Evolutionary conservation across 805 yeast species (phyloP).

Genomic region (Ogataea neopini): DNA sequence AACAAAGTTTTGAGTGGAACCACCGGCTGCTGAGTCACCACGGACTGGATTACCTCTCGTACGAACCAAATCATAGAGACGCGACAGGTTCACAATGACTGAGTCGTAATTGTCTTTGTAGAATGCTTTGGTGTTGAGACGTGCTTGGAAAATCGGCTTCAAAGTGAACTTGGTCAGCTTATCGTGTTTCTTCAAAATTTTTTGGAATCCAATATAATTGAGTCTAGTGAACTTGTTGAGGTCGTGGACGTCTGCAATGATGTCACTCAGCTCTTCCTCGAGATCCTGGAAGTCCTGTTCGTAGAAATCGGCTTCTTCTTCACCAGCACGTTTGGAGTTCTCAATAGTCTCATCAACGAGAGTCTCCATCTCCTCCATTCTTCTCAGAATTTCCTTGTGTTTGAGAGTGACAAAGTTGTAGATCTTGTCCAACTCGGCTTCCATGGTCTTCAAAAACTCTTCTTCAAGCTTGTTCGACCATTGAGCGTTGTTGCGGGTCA

Average conservation of each 20-base stretch:
- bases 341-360: constrained; percentile 62
- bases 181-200: constrained; percentile 95
- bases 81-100: constrained; percentile 85
- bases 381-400: constrained; percentile 78
- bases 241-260: constrained; percentile 97
- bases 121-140: constrained; percentile 92
- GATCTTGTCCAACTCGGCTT: constrained; percentile 87
- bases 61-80: constrained; percentile 86
- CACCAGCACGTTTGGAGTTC: constrained; percentile 41
- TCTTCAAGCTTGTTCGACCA: constrained; percentile 87
- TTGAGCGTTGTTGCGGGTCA: constrained; percentile 50
- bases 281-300: constrained; percentile 72
- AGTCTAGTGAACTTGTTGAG: constrained; percentile 90
- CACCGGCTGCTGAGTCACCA: constrained; percentile 98
- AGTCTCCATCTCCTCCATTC: constrained; percentile 79
- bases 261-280: constrained; percentile 77
- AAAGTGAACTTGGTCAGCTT: constrained; percentile 78
- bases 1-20: constrained; percentile 95
- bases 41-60: constrained; percentile 93
- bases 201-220: constrained; percentile 96
- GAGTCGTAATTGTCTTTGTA: constrained; percentile 93
- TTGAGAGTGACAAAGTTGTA: constrained; percentile 88
- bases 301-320: constrained; percentile 36
- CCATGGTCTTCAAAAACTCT: constrained; percentile 71
- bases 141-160: constrained; percentile 89